phyloP scores from a whole-genome alignment of 2,329 filamentous ascomycete genomes.

The Drechslera avenae region DNA sequence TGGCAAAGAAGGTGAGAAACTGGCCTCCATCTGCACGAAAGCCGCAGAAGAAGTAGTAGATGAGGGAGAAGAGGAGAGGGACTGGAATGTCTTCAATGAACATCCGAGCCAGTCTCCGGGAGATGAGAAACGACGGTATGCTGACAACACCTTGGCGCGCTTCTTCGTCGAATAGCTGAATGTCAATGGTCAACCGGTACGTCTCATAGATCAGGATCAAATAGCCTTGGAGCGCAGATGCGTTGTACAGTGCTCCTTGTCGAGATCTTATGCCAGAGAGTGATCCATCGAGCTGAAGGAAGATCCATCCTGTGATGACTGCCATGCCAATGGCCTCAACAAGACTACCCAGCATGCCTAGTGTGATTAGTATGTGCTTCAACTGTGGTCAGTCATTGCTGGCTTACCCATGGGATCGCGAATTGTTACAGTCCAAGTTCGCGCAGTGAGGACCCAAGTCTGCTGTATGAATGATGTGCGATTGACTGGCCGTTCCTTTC shows the following conservation, averaged over 20 bases:
- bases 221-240: slow-evolving; percentile 74
- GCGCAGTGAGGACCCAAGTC: slow-evolving; percentile 67
- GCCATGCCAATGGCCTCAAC: slow-evolving; percentile 73
- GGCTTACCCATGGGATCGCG: slow-evolving; percentile 72
- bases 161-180: slow-evolving; percentile 77
- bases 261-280: slow-evolving; percentile 75
- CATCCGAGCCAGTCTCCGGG: slow-evolving; percentile 69
- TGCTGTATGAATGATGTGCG: slow-evolving; percentile 67
- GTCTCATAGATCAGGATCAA: slow-evolving; percentile 77
- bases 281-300: slow-evolving; percentile 67
- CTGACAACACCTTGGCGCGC: slow-evolving; percentile 73
- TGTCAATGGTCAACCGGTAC: slow-evolving; percentile 75
- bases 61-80: slow-evolving; percentile 70
- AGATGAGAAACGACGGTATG: slow-evolving; percentile 71
- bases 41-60: slow-evolving; percentile 80
- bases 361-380: neutral
- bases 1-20: slow-evolving; percentile 74
- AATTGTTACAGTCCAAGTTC: slow-evolving; percentile 73
- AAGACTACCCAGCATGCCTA: slow-evolving; percentile 66
- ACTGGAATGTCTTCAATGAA: slow-evolving; percentile 75
- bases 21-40: slow-evolving; percentile 67
- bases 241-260: slow-evolving; percentile 73
- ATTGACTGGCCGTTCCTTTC: slow-evolving; percentile 34
- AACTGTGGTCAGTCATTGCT: neutral
- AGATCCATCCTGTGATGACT: slow-evolving; percentile 74